phyloP scores from a whole-genome alignment of 768 basidiomycete genomes.

The Suillus luteus region DNA sequence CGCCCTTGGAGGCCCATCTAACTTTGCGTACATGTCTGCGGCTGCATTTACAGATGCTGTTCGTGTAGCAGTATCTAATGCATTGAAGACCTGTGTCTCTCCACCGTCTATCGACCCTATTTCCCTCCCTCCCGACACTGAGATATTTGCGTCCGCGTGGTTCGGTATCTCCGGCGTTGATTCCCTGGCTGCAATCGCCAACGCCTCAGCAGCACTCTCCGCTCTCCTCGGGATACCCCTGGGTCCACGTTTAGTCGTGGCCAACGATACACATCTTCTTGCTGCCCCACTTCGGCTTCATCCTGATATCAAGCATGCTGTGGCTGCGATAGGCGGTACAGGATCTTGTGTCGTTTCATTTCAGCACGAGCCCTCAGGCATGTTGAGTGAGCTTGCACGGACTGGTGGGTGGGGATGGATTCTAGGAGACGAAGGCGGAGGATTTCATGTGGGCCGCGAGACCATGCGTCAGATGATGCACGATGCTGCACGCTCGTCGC shows the following conservation, averaged over 20 bases:
- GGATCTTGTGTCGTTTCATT: conserved; percentile 78
- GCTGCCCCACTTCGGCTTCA: conserved; percentile 73
- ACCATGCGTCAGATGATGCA: conserved; percentile 67
- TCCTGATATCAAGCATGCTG: conserved; percentile 58
- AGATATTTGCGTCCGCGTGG: conserved; percentile 70
- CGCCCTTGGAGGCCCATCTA: conserved; percentile 76
- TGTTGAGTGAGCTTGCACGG: conserved; percentile 64
- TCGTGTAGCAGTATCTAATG: conserved; percentile 49
- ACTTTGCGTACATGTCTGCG: conserved; percentile 77
- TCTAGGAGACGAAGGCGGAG: conserved; percentile 82
- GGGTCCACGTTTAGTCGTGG: conserved; percentile 57
- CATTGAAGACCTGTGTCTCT: conserved; percentile 50
- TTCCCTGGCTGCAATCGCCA: conserved; percentile 60
- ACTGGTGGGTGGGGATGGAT: conserved; percentile 87
- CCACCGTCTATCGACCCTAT: conserved; percentile 39
- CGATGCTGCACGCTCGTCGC: conserved; percentile 53
- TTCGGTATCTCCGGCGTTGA: conserved; percentile 85
- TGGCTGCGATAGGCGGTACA: conserved; percentile 80
- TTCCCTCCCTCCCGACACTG: conserved; percentile 39
- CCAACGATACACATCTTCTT: conserved; percentile 85
- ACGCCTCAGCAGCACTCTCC: conserved; percentile 56
- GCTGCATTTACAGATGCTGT: conserved; percentile 61
- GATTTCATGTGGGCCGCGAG: conserved; percentile 78
- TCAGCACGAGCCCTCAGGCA: conserved; percentile 39
- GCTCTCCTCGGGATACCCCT: conserved; percentile 57